Conservation (phyloP, 2,329 filamentous ascomycete species). For the Penicillium sp. region DNA sequence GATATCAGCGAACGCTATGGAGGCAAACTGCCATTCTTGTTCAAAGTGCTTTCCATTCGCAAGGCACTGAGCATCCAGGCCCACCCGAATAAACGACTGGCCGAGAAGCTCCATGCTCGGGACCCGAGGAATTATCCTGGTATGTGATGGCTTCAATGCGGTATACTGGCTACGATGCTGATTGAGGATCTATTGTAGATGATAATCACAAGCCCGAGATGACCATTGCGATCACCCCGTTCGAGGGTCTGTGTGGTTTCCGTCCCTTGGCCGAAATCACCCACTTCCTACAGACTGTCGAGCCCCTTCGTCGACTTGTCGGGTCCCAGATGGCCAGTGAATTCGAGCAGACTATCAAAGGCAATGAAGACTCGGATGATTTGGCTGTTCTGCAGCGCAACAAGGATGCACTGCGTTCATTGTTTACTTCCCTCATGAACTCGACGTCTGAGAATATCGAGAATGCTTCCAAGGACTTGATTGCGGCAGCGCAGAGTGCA, state of each 20-base stretch:
- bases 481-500: conserved; percentile 63
- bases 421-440: conserved; percentile 77
- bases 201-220: conserved; percentile 99
- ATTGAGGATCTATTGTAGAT: conserved; percentile 47
- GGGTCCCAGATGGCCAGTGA: conserved; percentile 49
- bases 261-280: conserved; percentile 78
- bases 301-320: conserved; percentile 60
- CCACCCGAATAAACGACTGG: conserved; percentile 91
- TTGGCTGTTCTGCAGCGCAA: conserved; percentile 51
- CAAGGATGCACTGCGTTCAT: conserved; percentile 68
- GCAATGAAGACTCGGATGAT: conserved; percentile 49
- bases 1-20: conserved; percentile 70
- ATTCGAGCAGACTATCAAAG: conserved; percentile 52
- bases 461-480: conserved; percentile 60
- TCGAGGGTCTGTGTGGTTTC: conserved; percentile 95
- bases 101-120: conserved; percentile 75
- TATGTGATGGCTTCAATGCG: conserved; percentile 20
- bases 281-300: conserved; percentile 68
- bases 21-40: conserved; percentile 83
- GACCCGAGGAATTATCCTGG: conserved; percentile 89
- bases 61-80: conserved; percentile 97
- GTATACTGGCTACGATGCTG: not conserved
- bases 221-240: conserved; percentile 94
- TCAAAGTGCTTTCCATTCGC: conserved; percentile 94
- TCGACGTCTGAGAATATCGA: conserved; percentile 62